phyloP scores from a whole-genome alignment of 2,329 filamentous ascomycete species.

The Trichoderma sp. region DNA sequence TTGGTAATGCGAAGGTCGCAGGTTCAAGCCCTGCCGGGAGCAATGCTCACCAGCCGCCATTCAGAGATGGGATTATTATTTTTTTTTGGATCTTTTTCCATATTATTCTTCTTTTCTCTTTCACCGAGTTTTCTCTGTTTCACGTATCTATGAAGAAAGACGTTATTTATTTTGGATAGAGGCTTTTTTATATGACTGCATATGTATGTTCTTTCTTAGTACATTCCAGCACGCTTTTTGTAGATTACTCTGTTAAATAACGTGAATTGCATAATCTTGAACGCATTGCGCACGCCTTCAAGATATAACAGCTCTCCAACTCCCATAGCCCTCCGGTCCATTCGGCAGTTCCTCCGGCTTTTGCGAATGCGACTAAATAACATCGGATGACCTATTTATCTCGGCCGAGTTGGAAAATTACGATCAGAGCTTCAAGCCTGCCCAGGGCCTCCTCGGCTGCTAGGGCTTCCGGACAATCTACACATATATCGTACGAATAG shows the following conservation, averaged over 20 bases:
- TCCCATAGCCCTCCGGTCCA: neutral
- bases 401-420: neutral
- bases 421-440: neutral
- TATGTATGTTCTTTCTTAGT: neutral
- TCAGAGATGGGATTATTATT: neutral
- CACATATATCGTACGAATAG: neutral
- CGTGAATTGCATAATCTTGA: neutral
- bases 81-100: neutral
- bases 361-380: neutral
- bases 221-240: neutral
- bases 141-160: neutral
- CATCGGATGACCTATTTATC: neutral
- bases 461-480: neutral
- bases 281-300: neutral
- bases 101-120: neutral
- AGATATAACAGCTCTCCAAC: too few relatives aligned
- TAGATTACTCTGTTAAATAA: neutral
- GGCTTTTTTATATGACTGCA: neutral
- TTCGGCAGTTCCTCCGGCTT: neutral
- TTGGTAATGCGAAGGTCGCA: slow-evolving; percentile 9
- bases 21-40: slow-evolving; percentile 11
- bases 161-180: neutral
- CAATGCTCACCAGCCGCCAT: neutral
- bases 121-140: neutral
- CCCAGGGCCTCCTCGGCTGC: neutral